These are phyloP conservation scores for Fusarium liriodendri DNA, from an alignment of 2,329 filamentous ascomycete genomes.

Conservation along the genomic window DNA sequence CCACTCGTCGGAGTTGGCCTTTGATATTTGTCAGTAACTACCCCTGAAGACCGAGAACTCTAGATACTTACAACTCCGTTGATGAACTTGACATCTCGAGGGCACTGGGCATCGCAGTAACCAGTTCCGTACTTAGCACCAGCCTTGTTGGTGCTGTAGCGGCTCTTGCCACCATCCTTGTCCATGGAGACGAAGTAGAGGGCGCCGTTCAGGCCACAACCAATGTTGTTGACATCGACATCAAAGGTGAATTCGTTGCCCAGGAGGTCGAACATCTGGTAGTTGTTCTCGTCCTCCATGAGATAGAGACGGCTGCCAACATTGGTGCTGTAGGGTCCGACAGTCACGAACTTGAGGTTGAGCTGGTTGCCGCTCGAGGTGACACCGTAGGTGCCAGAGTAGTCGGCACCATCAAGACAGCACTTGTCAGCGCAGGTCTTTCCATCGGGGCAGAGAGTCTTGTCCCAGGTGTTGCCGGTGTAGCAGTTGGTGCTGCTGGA, in stretches of 20 bases:
- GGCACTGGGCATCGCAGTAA: slow-evolving; percentile 63
- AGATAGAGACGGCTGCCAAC: slow-evolving; percentile 71
- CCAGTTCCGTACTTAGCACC: slow-evolving; percentile 72
- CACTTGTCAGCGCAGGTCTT: slow-evolving; percentile 60
- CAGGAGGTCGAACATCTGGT: slow-evolving; percentile 73
- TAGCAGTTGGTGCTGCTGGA: slow-evolving; percentile 66
- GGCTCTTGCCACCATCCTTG: slow-evolving; percentile 63
- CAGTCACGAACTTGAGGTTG: slow-evolving; percentile 68
- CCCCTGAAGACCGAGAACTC: background rate
- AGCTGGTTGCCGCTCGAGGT: slow-evolving; percentile 63
- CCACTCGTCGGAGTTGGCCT: slow-evolving; percentile 67
- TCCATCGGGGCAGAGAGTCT: slow-evolving; percentile 53
- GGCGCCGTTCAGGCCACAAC: slow-evolving; percentile 78
- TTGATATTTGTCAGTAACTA: slow-evolving; percentile 43
- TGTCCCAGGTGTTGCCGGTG: slow-evolving; percentile 62
- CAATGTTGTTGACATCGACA: slow-evolving; percentile 75
- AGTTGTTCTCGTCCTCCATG: slow-evolving; percentile 69
- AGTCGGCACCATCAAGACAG: slow-evolving; percentile 66
- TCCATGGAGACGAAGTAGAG: slow-evolving; percentile 75
- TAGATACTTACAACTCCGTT: slow-evolving; percentile 56
- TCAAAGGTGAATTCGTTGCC: slow-evolving; percentile 80
- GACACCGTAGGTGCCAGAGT: slow-evolving; percentile 64
- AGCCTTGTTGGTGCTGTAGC: slow-evolving; percentile 62
- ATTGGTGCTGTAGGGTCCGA: slow-evolving; percentile 59
- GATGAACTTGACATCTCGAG: slow-evolving; percentile 68